Base-by-base conservation (phyloP, 805 yeast species). In the Priceomyces melissophilus region DNA sequence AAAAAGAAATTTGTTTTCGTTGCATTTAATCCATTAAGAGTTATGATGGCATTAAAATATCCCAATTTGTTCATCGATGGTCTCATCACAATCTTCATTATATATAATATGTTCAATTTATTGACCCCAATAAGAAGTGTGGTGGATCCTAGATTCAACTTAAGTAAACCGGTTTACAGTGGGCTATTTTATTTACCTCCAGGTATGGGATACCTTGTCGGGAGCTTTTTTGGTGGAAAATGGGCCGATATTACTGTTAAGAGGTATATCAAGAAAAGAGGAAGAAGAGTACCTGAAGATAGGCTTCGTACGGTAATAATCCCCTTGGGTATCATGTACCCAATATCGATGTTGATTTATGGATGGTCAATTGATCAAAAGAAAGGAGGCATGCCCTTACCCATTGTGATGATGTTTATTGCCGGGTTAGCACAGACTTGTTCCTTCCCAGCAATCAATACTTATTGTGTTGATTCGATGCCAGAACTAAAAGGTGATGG, bases 401-500 rank as follows among this genome's bases (percentile, higher is more conserved):
- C 83, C 1, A 65, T 78, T 6, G 61, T 78, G 1, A 59, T 67
- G 42, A 58, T 78, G 69, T 76, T 76, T 45, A 17, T 69, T 14
- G 61, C 65, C 35, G 83, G 79, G 0, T 41, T 75, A 35, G 75
- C 74, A 0, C 83, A 79, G 51, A 75, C 81, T 0, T 58, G 71
- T 17, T 54, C 69, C 8, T 79, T 76, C 49, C 81, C 83, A 1
- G 67, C 75, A 12, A 51, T 75, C 30, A 79, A 79, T 48, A 71
- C 82, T 2, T 79, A 79, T 50, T 76, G 82, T 57, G 76, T 78
- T 17, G 84, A 79, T 48, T 70, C 77, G 4, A 65, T 76, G 71
- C 81, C 82, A 1, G 65, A 73, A 26, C 52, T 78, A 33, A 68
- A 66, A 27, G 79, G 82, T 14, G 82, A 73, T 50, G 82, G 79